Evolutionary conservation across 177 flowering plant genomes (phyloP).

Genomic region (Telopea speciosissima): DNA sequence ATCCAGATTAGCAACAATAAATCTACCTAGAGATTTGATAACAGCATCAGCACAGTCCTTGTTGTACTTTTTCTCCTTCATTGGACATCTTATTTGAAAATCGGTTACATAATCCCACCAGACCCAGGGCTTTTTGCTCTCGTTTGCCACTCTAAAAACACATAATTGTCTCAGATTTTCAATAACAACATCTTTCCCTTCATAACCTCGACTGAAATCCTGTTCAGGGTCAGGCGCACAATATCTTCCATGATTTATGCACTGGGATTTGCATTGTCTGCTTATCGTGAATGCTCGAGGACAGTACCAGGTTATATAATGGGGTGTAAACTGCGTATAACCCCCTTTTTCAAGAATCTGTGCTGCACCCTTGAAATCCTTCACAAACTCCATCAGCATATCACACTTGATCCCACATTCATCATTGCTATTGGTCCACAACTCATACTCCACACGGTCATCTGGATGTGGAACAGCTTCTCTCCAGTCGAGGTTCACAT

Average conservation of each 20-base stretch:
- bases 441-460: conserved; percentile 51
- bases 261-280: conserved; percentile 54
- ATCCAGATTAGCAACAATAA: background rate
- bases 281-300: conserved; percentile 40
- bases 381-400: conserved; percentile 37
- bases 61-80: conserved; percentile 48
- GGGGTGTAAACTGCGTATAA: conserved; percentile 52
- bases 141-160: conserved; percentile 40
- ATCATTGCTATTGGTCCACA: conserved; percentile 58
- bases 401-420: conserved; percentile 51
- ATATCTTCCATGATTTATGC: conserved; percentile 54
- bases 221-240: conserved; percentile 44
- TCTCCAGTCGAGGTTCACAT: conserved; percentile 48
- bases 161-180: conserved; percentile 46
- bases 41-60: conserved; percentile 48
- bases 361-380: conserved; percentile 45
- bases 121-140: conserved; percentile 39
- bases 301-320: conserved; percentile 57
- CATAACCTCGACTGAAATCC: conserved; percentile 46
- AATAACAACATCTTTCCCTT: conserved; percentile 52
- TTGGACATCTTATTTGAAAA: conserved; percentile 48
- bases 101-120: conserved; percentile 67
- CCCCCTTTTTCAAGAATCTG: conserved; percentile 50
- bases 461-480: conserved; percentile 56
- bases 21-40: conserved; percentile 40